Conservation (phyloP, 2,329 filamentous ascomycete genomes). For the Aspergillus ruber region DNA sequence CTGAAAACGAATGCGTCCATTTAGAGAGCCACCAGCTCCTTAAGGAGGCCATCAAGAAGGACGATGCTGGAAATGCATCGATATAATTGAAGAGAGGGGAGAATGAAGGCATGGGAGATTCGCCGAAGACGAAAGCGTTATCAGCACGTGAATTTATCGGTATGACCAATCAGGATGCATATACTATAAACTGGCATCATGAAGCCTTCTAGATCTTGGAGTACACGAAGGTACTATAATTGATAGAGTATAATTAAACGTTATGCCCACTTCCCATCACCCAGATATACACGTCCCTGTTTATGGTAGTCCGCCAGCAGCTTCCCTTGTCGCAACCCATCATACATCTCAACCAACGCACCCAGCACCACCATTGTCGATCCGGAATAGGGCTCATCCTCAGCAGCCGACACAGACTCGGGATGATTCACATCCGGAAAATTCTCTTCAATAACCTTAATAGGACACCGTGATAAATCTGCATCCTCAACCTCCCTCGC, state of each 20-base stretch:
- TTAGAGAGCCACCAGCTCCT: constrained; percentile 14
- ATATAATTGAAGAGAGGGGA: not conserved
- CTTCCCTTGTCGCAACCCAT: constrained; percentile 19
- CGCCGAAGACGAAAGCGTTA: constrained; percentile 8
- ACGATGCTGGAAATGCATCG: not conserved
- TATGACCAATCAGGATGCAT: constrained; percentile 22
- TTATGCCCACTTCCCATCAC: constrained; percentile 17
- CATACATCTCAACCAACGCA: constrained; percentile 21
- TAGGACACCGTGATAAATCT: constrained; percentile 12
- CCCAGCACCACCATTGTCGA: constrained; percentile 20
- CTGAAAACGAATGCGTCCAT: constrained; percentile 39
- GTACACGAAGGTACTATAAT: not conserved
- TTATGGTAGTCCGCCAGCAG: constrained; percentile 19
- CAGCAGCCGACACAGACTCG: constrained; percentile 7
- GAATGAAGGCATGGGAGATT: not conserved
- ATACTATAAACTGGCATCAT: not conserved
- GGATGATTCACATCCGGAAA: constrained; percentile 18
- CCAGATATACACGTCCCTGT: constrained; percentile 17
- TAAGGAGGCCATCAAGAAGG: constrained; percentile 13
- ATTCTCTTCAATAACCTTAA: constrained; percentile 25
- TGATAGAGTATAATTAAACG: not conserved
- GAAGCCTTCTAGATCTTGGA: not conserved
- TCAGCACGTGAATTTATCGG: constrained; percentile 24
- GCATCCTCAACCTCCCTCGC: constrained; percentile 6
- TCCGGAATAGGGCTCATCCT: constrained; percentile 13